Evolutionary conservation across 2,329 filamentous ascomycete genomes (phyloP), one percentile per base, ranked within the genome.

Genomic region (Colletotrichum zoysiae): DNA sequence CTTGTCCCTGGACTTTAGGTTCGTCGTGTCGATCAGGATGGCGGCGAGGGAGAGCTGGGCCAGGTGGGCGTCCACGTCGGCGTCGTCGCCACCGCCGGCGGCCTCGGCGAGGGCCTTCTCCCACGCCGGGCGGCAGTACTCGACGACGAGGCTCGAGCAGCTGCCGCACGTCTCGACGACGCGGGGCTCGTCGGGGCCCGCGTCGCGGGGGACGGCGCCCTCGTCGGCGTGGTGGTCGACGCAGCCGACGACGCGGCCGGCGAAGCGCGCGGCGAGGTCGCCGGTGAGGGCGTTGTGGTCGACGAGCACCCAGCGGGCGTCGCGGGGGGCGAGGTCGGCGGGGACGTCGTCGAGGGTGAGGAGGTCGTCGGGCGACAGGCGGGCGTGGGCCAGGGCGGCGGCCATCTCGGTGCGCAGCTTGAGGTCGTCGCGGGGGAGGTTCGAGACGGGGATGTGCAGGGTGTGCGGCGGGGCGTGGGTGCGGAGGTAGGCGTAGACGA

Each of bases 151-250:
- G 71, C 91, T 94, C 74, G 88, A 87, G 81, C 93, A 95, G 80
- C 92, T 95, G 5, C 93, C 94, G 68, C 86, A 86, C 65, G 87
- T 90, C 74, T 88, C 84, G 26, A 96, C 85, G 1, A 94, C 81
- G 23, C 92, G 85, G 1, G 90, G 89, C 7, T 85, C 80, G 0
- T 83, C 83, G 4, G 3, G 14, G 40, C 81, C 83, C 0, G 81
- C 82, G 14, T 86, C 82, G 71, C 12, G 79, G 0, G 82, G 81
- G 0, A 94, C 83, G 8, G 78, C 82, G 7, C 83, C 79, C 77
- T 96, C 93, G 73, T 96, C 93, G 0, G 88, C 90, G 78, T 96
- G 94, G 81, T 96, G 93, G 80, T 96, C 93, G 65, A 96, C 87
- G 74, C 91, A 91, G 5, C 91, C 92, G 5, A 85, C 81, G 0